Conservation (phyloP, 805 yeast genomes). For the Candida ficus region DNA sequence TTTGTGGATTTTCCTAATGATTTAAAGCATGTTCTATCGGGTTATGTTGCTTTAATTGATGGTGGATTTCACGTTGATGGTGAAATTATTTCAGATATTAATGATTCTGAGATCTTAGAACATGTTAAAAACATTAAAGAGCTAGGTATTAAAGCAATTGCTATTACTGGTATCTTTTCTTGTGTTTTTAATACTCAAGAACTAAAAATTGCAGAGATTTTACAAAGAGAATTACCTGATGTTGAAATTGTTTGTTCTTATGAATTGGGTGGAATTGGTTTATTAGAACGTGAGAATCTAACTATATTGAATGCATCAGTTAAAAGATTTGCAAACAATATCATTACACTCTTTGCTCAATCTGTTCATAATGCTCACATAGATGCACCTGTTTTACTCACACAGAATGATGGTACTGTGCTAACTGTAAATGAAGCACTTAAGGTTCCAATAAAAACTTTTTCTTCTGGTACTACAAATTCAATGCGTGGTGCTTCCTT, state of each 20-base stretch:
- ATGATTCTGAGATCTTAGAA: constrained; percentile 23
- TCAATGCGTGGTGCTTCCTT: constrained; percentile 47
- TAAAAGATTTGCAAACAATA: constrained; percentile 36
- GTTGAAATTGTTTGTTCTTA: constrained; percentile 34
- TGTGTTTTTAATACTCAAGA: constrained; percentile 35
- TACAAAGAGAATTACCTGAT: constrained; percentile 30
- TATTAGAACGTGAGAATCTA: constrained; percentile 42
- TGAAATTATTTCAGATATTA: constrained; percentile 29
- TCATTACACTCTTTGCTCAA: constrained; percentile 33
- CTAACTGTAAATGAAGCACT: constrained; percentile 36
- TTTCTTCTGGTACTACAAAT: constrained; percentile 46
- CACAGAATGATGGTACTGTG: constrained; percentile 49
- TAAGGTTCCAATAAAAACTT: constrained; percentile 39
- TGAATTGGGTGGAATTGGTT: constrained; percentile 38
- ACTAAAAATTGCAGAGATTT: constrained; percentile 26
- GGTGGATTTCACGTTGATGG: constrained; percentile 42
- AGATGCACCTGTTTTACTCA: constrained; percentile 24
- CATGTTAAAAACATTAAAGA: constrained; percentile 29
- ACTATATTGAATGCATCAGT: constrained; percentile 42
- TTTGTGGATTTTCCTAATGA: constrained; percentile 40
- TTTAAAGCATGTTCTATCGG: constrained; percentile 28
- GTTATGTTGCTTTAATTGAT: constrained; percentile 29
- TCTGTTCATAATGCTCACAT: constrained; percentile 33
- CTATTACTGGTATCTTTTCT: constrained; percentile 37
- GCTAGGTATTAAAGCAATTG: constrained; percentile 31